Evolutionary conservation across 2,329 filamentous ascomycete species (phyloP).

Genomic region (Zarea fungicola): DNA sequence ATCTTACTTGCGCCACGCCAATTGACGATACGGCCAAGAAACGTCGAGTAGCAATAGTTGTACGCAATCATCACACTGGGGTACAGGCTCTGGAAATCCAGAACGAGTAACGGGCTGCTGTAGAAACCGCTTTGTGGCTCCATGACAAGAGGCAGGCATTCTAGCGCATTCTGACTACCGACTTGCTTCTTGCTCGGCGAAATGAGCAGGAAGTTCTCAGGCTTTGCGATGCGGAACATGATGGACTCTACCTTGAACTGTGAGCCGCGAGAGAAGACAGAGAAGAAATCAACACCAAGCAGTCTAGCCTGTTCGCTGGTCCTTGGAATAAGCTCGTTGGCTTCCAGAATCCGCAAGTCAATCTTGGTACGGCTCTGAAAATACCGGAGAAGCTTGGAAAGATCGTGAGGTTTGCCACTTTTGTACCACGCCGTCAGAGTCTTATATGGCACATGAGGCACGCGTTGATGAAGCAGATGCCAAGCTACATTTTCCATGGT

Average conservation of each 20-base stretch:
- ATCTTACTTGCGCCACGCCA: constrained; percentile 95
- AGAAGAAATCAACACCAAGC: constrained; percentile 93
- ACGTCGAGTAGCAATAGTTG: constrained; percentile 98
- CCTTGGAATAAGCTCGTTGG: constrained; percentile 80
- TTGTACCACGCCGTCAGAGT: constrained; percentile 80
- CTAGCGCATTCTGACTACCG: constrained; percentile 86
- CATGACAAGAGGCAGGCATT: constrained; percentile 94
- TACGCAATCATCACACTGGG: constrained; percentile 99
- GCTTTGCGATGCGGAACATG: constrained; percentile 98
- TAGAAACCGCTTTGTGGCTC: constrained; percentile 96
- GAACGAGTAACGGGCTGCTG: constrained; percentile 77
- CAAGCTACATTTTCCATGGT: constrained; percentile 95
- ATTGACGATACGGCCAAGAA: constrained; percentile 74
- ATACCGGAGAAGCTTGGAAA: constrained; percentile 72
- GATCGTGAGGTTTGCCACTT: constrained; percentile 60
- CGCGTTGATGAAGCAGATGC: constrained; percentile 78
- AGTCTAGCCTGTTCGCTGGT: constrained; percentile 93
- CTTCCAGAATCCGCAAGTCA: constrained; percentile 84
- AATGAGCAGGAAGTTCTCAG: constrained; percentile 85
- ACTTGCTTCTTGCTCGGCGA: constrained; percentile 91
- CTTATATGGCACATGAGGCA: constrained; percentile 79
- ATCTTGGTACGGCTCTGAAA: constrained; percentile 71
- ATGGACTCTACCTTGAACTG: constrained; percentile 98
- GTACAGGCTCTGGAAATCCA: constrained; percentile 95
- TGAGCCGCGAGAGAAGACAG: constrained; percentile 88